Evolutionary conservation across 768 basidiomycete species (phyloP).

Genomic region (Boletus vermiculosoides): DNA sequence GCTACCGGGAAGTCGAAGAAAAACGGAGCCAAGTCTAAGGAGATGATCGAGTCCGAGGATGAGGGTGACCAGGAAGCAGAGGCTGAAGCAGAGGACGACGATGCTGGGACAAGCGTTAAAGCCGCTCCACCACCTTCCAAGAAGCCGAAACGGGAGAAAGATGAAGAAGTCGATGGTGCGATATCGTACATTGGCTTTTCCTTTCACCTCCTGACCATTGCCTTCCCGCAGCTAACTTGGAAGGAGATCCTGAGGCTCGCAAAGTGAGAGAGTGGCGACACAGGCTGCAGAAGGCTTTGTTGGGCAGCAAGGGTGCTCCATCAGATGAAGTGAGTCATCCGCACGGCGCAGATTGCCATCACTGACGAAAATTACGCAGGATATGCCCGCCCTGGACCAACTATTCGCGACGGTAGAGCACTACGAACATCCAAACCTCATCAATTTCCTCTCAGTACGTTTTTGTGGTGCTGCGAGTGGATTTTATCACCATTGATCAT

Average conservation of each 20-base stretch:
- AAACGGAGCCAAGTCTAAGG: slow-evolving; percentile 61
- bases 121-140: slow-evolving; percentile 63
- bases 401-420: slow-evolving; percentile 75
- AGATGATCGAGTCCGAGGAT: slow-evolving; percentile 67
- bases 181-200: slow-evolving; percentile 3
- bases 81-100: slow-evolving; percentile 46
- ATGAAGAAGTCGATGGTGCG: slow-evolving; percentile 61
- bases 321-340: slow-evolving; percentile 56
- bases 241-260: slow-evolving; percentile 58
- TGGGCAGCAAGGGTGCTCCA: slow-evolving; percentile 62
- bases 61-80: slow-evolving; percentile 49
- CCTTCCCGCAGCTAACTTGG: slow-evolving; percentile 38
- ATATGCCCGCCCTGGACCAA: slow-evolving; percentile 71
- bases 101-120: slow-evolving; percentile 50
- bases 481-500: slow-evolving; percentile 9
- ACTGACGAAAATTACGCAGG: slow-evolving; percentile 42
- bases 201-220: slow-evolving; percentile 5
- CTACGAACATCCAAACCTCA: slow-evolving; percentile 69
- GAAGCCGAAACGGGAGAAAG: slow-evolving; percentile 59
- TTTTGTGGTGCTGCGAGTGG: slow-evolving; percentile 2
- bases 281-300: slow-evolving; percentile 83
- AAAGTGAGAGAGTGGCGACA: slow-evolving; percentile 92
- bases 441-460: slow-evolving; percentile 66
- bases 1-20: slow-evolving; percentile 42
- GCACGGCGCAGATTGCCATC: background rate